phyloP scores from a whole-genome alignment of 2,329 filamentous ascomycete genomes.

The Venturia aucupariae region DNA sequence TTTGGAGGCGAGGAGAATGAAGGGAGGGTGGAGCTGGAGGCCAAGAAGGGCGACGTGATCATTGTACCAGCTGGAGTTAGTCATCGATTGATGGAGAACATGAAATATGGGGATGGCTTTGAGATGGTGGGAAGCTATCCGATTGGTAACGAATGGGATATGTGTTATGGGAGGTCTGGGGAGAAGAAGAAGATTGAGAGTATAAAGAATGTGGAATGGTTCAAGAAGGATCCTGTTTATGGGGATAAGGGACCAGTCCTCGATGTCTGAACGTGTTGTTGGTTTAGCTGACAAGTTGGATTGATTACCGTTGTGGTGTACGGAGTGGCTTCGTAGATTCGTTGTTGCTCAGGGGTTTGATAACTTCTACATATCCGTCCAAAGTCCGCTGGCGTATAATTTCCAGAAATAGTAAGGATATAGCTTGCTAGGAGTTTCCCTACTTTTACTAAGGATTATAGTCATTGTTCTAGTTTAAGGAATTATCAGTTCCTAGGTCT shows the following conservation, averaged over 20 bases:
- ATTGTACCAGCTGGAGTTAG: conserved; percentile 57
- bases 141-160: conserved; percentile 51
- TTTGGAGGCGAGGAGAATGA: conserved; percentile 59
- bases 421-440: too few relatives aligned
- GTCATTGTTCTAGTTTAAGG: too few relatives aligned
- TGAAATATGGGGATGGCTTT: conserved; percentile 40
- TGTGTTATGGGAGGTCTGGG: conserved; percentile 56
- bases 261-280: neutral
- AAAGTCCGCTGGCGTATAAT: too few relatives aligned
- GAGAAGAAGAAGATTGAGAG: conserved; percentile 44
- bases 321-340: too few relatives aligned
- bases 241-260: conserved; percentile 45
- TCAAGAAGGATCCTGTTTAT: conserved; percentile 52
- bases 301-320: too few relatives aligned
- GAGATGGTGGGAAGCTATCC: conserved; percentile 62
- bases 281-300: neutral
- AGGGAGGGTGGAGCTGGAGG: conserved; percentile 43
- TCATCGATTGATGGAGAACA: conserved; percentile 53
- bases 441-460: too few relatives aligned
- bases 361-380: too few relatives aligned
- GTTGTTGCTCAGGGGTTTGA: too few relatives aligned
- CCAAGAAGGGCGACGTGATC: conserved; percentile 53
- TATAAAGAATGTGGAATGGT: conserved; percentile 47
- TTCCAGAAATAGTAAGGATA: too few relatives aligned
- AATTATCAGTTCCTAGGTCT: too few relatives aligned